These are phyloP conservation scores for Gentiana dahurica DNA, from an alignment of 257 asterid genomes.

Conservation along the genomic window DNA sequence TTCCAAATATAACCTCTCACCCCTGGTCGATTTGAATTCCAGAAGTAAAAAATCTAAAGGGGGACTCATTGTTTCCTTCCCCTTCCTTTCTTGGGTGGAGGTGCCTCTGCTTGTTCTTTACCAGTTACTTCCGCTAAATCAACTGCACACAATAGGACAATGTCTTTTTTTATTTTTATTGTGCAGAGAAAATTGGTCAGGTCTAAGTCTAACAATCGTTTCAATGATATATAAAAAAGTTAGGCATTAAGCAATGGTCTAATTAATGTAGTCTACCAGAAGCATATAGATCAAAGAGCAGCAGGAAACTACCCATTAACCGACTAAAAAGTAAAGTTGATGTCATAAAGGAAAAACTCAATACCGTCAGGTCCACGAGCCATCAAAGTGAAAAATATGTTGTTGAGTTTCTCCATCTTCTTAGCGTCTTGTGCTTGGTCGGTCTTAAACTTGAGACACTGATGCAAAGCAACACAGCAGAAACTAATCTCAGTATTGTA, in stretches of 20 bases:
- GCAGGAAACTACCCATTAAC: neutral
- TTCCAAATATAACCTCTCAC: neutral
- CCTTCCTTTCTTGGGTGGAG: slow-evolving; percentile 61
- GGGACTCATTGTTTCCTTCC: slow-evolving; percentile 52
- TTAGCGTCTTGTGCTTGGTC: slow-evolving; percentile 87
- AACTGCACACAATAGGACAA: slow-evolving; percentile 25
- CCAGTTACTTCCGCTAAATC: slow-evolving; percentile 62
- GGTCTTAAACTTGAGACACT: slow-evolving; percentile 85
- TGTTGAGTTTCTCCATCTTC: slow-evolving; percentile 80
- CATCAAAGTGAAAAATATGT: slow-evolving; percentile 75
- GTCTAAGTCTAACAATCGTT: no score
- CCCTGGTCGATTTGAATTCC: neutral
- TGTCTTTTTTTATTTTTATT: neutral
- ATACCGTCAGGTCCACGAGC: slow-evolving; percentile 86
- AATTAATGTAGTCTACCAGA: no score
- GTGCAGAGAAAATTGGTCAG: no score
- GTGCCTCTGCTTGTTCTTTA: slow-evolving; percentile 54
- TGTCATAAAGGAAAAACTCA: neutral
- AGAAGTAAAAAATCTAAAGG: neutral
- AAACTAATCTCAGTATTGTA: neutral
- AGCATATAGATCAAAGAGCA: no score
- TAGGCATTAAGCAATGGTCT: no score
- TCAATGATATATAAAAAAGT: no score
- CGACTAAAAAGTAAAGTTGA: neutral
- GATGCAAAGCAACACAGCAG: slow-evolving; percentile 9